Base-by-base conservation (phyloP, 306 rosid species). In the Lathyrus sativus region DNA sequence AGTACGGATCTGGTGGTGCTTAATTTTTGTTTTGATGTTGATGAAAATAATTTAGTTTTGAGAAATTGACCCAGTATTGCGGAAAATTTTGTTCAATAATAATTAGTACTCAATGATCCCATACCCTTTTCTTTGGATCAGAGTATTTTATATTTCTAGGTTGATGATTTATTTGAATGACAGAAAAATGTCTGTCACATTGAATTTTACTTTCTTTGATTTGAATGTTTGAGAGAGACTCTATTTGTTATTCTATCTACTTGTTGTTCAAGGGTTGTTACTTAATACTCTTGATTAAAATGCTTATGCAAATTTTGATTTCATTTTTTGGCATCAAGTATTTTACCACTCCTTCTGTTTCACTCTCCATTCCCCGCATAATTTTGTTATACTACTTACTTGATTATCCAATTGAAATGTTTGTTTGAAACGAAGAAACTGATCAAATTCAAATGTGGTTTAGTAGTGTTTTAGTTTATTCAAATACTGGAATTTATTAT, bases 1-100 rank as follows among this genome's bases (percentile, higher is more conserved):
- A 89, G 76, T 89, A 85, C 2, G 96, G 98, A 56, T 85, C 95
- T 0, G 96, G 96, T 31, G 89, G 90, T 11, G 95, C 78, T 68
- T 92, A 71, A 55, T 14, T 10, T 62, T 76, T 41, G 54, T 17
- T 42, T 74, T 58, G 89, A 81, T 84, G 82, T 56, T 84, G 75
- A 87, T 78, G 92, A 87, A 84, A 62, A 85, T 80, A 49, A 24
- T 42, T 39, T 74, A 38, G 60, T 81, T 73, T 19, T 17, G 74
- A 64, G 85, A n/a, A 69, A 69, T 29, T 53, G 48, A 64, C 76
- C 29, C 67, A 46, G 70, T 78, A 3, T 22, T 73, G 71, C 73
- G 81, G 85, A 84, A 58, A 68, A 79, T 86, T 89, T 84, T 82
- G 77, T 37, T 79, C 54, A n/a, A n/a, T n/a, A 70, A 85, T 81